These are phyloP conservation scores for Alloteropsis semialata DNA, from an alignment of 176 grass and related monocot genomes.

Conservation along the genomic window DNA sequence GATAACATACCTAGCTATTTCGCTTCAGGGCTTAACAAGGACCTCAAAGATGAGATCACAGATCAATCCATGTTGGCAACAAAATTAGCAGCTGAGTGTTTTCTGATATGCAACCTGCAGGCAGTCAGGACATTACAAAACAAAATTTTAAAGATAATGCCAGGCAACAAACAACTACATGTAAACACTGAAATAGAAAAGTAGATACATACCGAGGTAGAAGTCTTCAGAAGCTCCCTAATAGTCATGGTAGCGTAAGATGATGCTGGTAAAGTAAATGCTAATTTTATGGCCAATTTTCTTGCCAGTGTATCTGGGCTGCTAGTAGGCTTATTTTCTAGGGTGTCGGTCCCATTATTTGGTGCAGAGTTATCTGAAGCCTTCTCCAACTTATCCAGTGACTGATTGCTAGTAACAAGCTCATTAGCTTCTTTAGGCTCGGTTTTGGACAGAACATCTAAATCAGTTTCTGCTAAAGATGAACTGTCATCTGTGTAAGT, in stretches of 20 bases:
- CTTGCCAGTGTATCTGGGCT: constrained; percentile 39
- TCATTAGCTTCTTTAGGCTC: constrained; percentile 42
- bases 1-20: constrained; percentile 6
- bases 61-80: neutral
- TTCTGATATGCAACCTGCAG: constrained; percentile 88
- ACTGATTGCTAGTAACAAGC: neutral
- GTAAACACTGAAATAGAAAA: neutral
- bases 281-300: constrained; percentile 76
- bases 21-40: neutral
- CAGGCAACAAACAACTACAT: neutral
- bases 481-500: constrained; percentile 71
- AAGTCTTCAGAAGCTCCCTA: constrained; percentile 85
- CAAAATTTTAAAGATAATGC: neutral
- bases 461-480: constrained; percentile 80
- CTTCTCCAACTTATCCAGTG: constrained; percentile 34
- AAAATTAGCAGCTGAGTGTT: constrained; percentile 49
- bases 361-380: constrained; percentile 20
- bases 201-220: constrained; percentile 59
- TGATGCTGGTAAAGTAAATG: constrained; percentile 88
- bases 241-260: constrained; percentile 91
- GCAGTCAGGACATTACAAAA: neutral
- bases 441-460: constrained; percentile 56
- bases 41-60: constrained; percentile 5
- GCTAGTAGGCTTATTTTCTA: constrained; percentile 31
- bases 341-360: constrained; percentile 10